A percentile compares a stretch with the other conserved stretches of the same genome.
These are phyloP conservation scores for Amborella trichopoda DNA, from an alignment of 164 flowering plant species.

Conservation along the genomic window DNA sequence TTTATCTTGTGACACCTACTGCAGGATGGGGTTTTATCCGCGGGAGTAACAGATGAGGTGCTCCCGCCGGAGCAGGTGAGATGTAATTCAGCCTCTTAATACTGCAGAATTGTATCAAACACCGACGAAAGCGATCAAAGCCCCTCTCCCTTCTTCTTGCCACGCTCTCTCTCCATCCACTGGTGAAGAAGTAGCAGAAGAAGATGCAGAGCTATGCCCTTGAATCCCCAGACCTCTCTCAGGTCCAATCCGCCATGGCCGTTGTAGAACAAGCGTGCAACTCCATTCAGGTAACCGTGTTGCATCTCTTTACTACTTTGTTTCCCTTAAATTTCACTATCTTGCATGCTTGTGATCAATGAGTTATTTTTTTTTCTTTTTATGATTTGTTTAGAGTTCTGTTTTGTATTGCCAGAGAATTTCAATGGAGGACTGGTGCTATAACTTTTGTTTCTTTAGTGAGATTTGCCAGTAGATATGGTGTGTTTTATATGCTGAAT, in stretches of 20 bases:
- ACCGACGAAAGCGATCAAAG: no score
- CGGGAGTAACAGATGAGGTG: no score
- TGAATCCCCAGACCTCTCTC: slow-evolving; percentile 56
- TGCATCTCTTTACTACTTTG: neutral
- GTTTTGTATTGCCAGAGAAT: neutral
- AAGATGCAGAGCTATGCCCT: no score
- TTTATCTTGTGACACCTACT: no score
- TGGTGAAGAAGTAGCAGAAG: no score
- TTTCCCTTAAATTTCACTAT: neutral
- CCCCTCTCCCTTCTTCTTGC: no score
- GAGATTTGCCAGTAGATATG: neutral
- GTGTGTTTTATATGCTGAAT: neutral
- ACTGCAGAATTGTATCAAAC: no score
- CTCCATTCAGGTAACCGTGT: slow-evolving; percentile 59
- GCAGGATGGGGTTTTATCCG: no score
- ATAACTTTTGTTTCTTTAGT: neutral
- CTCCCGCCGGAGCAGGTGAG: no score
- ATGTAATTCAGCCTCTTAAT: no score
- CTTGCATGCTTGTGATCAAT: neutral
- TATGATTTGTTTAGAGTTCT: neutral
- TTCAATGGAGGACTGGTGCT: neutral
- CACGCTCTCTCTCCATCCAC: no score
- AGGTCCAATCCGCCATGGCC: slow-evolving; percentile 72
- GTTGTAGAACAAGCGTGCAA: slow-evolving; percentile 77
- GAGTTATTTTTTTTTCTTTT: neutral